Evolutionary conservation across 1,284 basidiomycete species (phyloP).

Genomic region (Kwoniella shivajii): DNA sequence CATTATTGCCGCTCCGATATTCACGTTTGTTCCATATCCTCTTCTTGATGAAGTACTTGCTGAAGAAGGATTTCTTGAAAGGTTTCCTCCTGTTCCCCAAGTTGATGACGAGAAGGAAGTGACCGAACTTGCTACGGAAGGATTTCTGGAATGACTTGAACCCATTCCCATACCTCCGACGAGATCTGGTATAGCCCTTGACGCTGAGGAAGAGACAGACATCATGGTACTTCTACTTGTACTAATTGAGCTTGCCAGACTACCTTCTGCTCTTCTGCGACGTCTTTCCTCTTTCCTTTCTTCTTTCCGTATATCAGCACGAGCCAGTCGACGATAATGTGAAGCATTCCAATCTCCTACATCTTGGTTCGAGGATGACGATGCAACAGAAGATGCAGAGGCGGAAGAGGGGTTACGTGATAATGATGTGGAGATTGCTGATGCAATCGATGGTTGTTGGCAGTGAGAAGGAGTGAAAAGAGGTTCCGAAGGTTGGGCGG

Average conservation of each 20-base stretch:
- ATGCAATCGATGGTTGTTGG: constrained; percentile 22
- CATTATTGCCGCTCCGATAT: constrained; percentile 42
- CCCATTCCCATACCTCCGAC: constrained; percentile 30
- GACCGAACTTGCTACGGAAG: constrained; percentile 36
- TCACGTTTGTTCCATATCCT: constrained; percentile 25
- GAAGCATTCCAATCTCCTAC: constrained; percentile 39
- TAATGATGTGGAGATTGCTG: constrained; percentile 18
- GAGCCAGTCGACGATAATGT: constrained; percentile 48
- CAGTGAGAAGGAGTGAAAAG: constrained; percentile 6
- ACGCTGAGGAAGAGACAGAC: constrained; percentile 31
- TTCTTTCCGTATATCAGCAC: constrained; percentile 43
- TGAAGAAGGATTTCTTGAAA: constrained; percentile 35
- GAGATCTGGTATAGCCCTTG: constrained; percentile 41
- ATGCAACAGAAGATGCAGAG: constrained; percentile 12
- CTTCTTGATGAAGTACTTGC: constrained; percentile 36
- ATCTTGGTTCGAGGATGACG: constrained; percentile 11
- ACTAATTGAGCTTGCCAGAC: constrained; percentile 26
- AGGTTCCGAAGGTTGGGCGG: constrained; percentile 5
- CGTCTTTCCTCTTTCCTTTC: constrained; percentile 42
- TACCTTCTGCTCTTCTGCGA: constrained; percentile 36
- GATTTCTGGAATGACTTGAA: constrained; percentile 38
- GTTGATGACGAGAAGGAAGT: constrained; percentile 32
- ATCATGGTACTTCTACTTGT: constrained; percentile 26
- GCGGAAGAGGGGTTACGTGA: constrained; percentile 27
- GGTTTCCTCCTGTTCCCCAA: constrained; percentile 19